Base-by-base conservation (phyloP, 495 filamentous ascomycete genomes). In the Penicillium canariense region DNA sequence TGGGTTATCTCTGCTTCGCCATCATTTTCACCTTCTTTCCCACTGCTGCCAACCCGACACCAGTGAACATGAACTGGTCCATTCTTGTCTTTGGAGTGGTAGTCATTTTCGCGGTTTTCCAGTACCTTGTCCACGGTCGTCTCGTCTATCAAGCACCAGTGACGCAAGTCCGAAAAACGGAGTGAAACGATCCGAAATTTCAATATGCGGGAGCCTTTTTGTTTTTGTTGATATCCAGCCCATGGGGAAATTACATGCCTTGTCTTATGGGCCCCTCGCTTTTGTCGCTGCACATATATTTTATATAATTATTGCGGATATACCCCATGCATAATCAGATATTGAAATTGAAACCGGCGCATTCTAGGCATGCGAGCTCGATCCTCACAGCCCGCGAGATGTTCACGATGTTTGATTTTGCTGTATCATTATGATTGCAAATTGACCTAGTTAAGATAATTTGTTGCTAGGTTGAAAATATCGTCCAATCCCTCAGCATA, bases 11-110 rank as follows among this genome's bases (percentile, higher is more conserved):
- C 14, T 61, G 56, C 56, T 68, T 68, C 23, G 59, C 72, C 22
- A 68, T 73, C 15, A 68, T 77, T 32, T 79, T 77, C 51, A 78
- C 73, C 35, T 79, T 77, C 52, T 80, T 75, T 72, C 77, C 77
- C 0, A 70, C 67, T 1, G 50, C 66, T 0, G 67, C 59, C 28
- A 49, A 67, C 38, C 68, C 68, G 4, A 70, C 65, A 2, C 63
- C 61, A 0, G 51, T 59, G 15, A 55, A 55, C 31, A 77, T 79
- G 76, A 78, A 79, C 51, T 76, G 69, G 56, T 73, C 69, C 6
- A 67, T 69, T 17, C 49, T 69, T 3, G 75, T 79, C 45, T 69
- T 73, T 20, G 76, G 75, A 4, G 63, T 61, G 10, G 70, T 74
- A n/a, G 59, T 79, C 1, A 70, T 80, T 22, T 73, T 74, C 48